phyloP scores from a whole-genome alignment of 306 rosid genomes.

The Benincasa hispida region DNA sequence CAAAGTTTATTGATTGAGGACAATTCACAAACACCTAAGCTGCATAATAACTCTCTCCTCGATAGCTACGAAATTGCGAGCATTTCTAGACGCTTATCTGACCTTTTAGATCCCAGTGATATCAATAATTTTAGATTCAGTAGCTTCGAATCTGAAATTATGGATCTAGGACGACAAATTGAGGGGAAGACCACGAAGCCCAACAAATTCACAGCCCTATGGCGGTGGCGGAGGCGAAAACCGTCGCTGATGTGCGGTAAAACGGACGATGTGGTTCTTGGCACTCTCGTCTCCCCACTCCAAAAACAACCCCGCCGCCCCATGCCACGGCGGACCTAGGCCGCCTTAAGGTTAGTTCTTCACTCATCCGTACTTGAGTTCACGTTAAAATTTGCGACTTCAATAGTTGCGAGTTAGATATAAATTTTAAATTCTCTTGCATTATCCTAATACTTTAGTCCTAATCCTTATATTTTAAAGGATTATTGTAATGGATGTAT shows the following conservation, averaged over 20 bases:
- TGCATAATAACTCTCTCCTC: conserved; percentile 26
- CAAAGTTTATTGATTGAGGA: neutral
- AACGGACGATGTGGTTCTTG: neutral
- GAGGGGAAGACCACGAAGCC: neutral
- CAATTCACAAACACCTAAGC: neutral
- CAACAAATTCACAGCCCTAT: neutral
- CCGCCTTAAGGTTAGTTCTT: neutral
- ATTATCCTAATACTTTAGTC: too few species aligned
- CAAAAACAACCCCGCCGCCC: neutral
- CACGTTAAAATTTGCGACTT: neutral
- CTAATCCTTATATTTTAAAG: too few species aligned
- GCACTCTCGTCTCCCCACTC: neutral
- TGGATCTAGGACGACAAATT: neutral
- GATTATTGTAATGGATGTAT: too few species aligned
- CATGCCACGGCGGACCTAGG: neutral
- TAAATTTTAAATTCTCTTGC: too few species aligned
- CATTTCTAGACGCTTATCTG: conserved; percentile 34
- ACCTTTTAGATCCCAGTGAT: conserved; percentile 23
- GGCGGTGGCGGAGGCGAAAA: neutral
- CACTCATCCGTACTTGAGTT: neutral
- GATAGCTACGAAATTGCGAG: conserved; percentile 49
- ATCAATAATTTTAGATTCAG: neutral
- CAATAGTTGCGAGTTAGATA: too few species aligned
- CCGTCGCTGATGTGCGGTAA: neutral
- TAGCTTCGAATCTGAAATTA: neutral